Percentiles rank a stretch among this genome's conserved stretches.
These are phyloP conservation scores for Hawksworthiomyces lignivorus DNA, from an alignment of 2,329 filamentous ascomycete species.

Conservation along the genomic window DNA sequence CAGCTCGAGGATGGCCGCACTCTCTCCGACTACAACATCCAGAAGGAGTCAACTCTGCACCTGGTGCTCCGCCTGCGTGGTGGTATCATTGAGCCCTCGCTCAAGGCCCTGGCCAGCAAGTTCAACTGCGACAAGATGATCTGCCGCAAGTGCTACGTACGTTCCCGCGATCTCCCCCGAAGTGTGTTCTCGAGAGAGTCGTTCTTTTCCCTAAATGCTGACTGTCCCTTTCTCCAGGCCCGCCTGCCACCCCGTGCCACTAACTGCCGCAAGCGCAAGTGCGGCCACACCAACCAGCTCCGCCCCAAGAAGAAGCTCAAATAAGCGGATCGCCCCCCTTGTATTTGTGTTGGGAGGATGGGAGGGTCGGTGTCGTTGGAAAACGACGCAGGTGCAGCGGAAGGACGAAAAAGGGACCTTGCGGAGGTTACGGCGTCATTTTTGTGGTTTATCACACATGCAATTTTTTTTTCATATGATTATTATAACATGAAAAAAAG, in stretches of 20 bases:
- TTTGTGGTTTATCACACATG: conserved; percentile 11
- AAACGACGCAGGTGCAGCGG: background rate
- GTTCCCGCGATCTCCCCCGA: conserved; percentile 33
- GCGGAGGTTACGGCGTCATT: conserved; percentile 10
- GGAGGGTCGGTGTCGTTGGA: background rate
- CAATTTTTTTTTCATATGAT: conserved; percentile 7
- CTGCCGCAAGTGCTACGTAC: conserved; percentile 96
- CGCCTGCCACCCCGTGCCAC: conserved; percentile 96
- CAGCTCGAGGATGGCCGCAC: conserved; percentile 98
- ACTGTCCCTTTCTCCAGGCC: conserved; percentile 29
- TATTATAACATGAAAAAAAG: conserved; percentile 6
- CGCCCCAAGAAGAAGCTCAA: conserved; percentile 97
- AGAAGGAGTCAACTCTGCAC: conserved; percentile 99
- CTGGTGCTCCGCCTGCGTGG: conserved; percentile 97
- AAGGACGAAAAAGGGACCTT: conserved; percentile 3
- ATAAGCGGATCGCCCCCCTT: conserved; percentile 28
- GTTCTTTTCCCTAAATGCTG: no score
- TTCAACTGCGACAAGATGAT: conserved; percentile 99
- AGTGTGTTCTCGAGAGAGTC: background rate
- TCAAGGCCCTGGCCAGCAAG: conserved; percentile 97
- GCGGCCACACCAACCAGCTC: conserved; percentile 99
- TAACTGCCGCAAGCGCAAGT: conserved; percentile 99
- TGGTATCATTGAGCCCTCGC: conserved; percentile 98
- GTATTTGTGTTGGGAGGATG: background rate
- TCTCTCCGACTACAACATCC: conserved; percentile 97